Evolutionary conservation across 164 flowering plant genomes (phyloP).

Genomic region (Hamamelis virginiana): DNA sequence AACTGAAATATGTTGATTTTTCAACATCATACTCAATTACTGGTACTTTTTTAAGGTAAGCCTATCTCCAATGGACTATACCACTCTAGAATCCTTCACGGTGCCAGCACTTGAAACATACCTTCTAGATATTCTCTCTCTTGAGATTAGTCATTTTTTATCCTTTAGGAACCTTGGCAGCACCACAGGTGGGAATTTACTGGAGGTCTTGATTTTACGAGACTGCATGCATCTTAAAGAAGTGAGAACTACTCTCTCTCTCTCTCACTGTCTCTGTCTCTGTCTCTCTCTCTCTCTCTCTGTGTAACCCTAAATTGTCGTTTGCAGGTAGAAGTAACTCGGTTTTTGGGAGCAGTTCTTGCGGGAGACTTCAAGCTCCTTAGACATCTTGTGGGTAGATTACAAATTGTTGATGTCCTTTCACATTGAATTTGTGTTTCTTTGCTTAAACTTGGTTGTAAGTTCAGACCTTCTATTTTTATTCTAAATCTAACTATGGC

Average conservation of each 20-base stretch:
- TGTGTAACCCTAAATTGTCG: constrained; percentile 4
- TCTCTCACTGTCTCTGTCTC: constrained; percentile 17
- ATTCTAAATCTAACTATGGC: constrained; percentile 8
- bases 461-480: background rate
- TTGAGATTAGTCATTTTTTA: background rate
- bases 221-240: constrained; percentile 95
- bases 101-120: background rate
- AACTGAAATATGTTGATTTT: constrained; percentile 69
- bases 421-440: background rate
- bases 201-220: constrained; percentile 76
- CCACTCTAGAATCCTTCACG: constrained; percentile 1
- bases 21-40: constrained; percentile 81
- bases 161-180: constrained; percentile 62
- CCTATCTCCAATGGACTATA: background rate
- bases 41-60: constrained; percentile 78
- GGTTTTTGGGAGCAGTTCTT: constrained; percentile 55
- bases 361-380: constrained; percentile 71
- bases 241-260: constrained; percentile 32
- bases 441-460: constrained; percentile 1
- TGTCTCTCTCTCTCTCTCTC: constrained; percentile 4
- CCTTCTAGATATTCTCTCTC: background rate
- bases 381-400: constrained; percentile 63
- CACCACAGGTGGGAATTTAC: constrained; percentile 38
- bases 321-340: constrained; percentile 70
- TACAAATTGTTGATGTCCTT: constrained; percentile 3